Evolutionary conservation across 371 early-diverging fungal species (phyloP), one percentile per base, ranked within the genome.

Genomic region (Mycotypha africana): DNA sequence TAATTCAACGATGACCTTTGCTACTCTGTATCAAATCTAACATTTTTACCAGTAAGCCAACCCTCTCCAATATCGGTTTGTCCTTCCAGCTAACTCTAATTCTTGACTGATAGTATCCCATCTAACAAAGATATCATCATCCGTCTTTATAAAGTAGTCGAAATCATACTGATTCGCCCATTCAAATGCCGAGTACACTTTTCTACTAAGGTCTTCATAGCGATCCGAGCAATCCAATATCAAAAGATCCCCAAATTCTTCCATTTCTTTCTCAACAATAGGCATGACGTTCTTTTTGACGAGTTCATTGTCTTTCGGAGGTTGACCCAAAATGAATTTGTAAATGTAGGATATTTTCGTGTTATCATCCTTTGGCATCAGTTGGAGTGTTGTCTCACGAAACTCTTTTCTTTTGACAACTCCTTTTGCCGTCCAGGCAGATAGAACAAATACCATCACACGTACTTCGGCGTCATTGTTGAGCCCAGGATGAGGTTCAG

Each of bases 51-150:
- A 76, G 47, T 78, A 80, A 3, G 75, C 75, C 10, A 81, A 60
- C 21, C 81, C 81, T 41, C 72, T 70, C 84, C 81, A 83, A 40
- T 81, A 83, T 22, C 78, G 73, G 16, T 67, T 49, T 14, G 58
- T 60, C 5, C 67, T 64, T 8, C 81, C 84, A 14, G 75, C 57
- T 3, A 62, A 58, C 25, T 65, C 53, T 22, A 83, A 47, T 47
- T 83, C 84, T 4, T 60, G 53, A 9, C 67, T 65, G 38, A 83
- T 63, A 4, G 75, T 76, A 41, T 83, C 81, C 79, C 79, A 79
- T 22, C 81, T 62, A 16, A 76, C 74, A 63, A 83, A 83, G 16
- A 81, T 74, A 54, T 83, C 81, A 30, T 83, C 81, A 42, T 83
- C 76, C 2, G 84, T 81, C 60, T 83, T 83, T 47, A 81, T 60